Evolutionary conservation across 2,329 filamentous ascomycete genomes (phyloP), one percentile per base, ranked within the genome.

Genomic region (Aspergillus terreus): DNA sequence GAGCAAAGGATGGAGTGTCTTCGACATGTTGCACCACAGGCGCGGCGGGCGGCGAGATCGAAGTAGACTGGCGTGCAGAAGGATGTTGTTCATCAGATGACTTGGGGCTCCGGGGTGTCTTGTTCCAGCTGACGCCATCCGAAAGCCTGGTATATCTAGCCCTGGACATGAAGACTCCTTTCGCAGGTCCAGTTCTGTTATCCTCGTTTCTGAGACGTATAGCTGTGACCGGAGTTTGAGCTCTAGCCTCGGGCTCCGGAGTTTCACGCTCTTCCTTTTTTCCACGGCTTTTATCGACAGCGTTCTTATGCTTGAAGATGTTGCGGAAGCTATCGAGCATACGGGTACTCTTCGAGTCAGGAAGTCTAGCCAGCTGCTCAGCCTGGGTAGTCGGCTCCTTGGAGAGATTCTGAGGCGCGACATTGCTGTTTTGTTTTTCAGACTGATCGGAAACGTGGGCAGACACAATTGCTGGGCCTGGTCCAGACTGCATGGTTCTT

Each of bases 321-420:
- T 50, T 59, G 4, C 58, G 60, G 44, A 63, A 52, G 21, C 57
- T 54, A 21, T 47, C 60, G 12, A 58, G 32, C 30, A 55, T 53
- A 12, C 56, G 49, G 15, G 33, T 57, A 44, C 55, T 54, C 27
- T 44, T 53, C 1, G 58, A 52, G 9, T 57, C 56, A n/a, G 53
- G 49, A 9, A 53, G 17, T 21, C 21, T 53, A 19, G 35, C 14
- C 38, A 30, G 45, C 14, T 36, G 27, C 17, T 14, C 27, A 10
- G 23, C 32, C 19, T 46, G 45, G 6, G 15, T 3, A 9, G 9
- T 21, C 10, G 44, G 35, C 11, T 50, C 38, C 9, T 47, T 10
- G 9, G n/a, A 10, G 14, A 35, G 9, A 17, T 7, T 40, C 19
- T 49, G 41, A 14, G 45, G 50, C 7, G 54, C n/a, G 7, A 51